Evolutionary conservation across 768 basidiomycete species (phyloP), one percentile per base, ranked within the genome.

Genomic region (Termitomyces sp.): DNA sequence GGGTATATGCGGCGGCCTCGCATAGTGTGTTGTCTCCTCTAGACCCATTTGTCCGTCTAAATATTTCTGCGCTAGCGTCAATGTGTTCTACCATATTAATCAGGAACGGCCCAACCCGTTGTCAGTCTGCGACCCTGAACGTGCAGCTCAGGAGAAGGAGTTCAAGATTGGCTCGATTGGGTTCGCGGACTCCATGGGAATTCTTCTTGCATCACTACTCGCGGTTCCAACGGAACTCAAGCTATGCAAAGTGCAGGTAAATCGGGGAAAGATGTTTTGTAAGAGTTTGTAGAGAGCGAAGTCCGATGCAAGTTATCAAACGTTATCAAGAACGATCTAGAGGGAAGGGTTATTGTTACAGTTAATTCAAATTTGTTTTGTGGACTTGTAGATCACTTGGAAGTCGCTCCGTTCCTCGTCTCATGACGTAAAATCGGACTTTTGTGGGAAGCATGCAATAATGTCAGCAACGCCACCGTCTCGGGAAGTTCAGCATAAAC

Each of bases 141-240:
- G 81, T 34, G 75, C 78, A 35, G 77, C 79, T 64, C 90, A 93
- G 67, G 88, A 89, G 64, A 79, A 85, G 41, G 92, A 93, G 71
- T 94, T 93, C 73, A 85, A 85, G 77, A 95, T 96, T 51, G 92
- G 91, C 7, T 88, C 88, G 2, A 85, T 96, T 44, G 93, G 93
- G 1, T 86, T 94, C 56, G 77, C 90, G 5, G 93, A 95, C 66
- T 87, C 86, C 26, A 76, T 81, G n/a, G 92, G 92, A 0, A 92
- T 84, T 50, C 66, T 85, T 17, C 65, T 80, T 41, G 88, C 88
- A 5, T 81, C 82, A 26, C 62, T 89, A 7, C 63, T 88, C 8
- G 81, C 87, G 5, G 82, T 88, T 40, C 88, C 88, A 21, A 86
- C 81, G 21, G 91, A 94, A 69, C 60, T 93, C 5, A 77, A 74